Percentiles rank a stretch among this genome's conserved stretches.
These are phyloP conservation scores for Lumnitzera racemosa DNA, from an alignment of 345 rosid genomes.

Conservation along the genomic window DNA sequence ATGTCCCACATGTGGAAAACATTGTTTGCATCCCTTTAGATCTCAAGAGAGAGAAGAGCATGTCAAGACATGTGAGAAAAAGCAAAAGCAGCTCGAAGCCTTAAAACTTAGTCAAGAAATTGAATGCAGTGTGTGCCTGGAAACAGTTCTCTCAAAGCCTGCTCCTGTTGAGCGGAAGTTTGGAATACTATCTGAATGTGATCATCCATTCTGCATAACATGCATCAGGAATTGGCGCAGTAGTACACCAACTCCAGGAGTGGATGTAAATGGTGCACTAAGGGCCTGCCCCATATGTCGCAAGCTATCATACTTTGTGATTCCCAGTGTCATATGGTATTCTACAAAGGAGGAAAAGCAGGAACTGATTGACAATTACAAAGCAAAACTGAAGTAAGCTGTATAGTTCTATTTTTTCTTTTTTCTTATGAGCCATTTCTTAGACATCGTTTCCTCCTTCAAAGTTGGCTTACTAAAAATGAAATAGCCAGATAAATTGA, in stretches of 20 bases:
- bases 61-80: conserved; percentile 56
- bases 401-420: no score
- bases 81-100: conserved; percentile 64
- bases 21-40: conserved; percentile 89
- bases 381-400: conserved; percentile 72
- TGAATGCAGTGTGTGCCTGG: conserved; percentile 71
- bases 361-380: conserved; percentile 72
- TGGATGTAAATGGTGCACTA: conserved; percentile 76
- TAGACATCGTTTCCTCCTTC: no score
- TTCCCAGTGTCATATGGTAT: conserved; percentile 95
- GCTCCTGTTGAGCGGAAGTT: conserved; percentile 67
- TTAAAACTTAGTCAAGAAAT: conserved; percentile 53
- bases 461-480: no score
- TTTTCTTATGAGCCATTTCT: no score
- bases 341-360: conserved; percentile 71
- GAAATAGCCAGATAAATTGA: no score
- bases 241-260: conserved; percentile 73
- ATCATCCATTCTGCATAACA: conserved; percentile 93
- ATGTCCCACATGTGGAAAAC: conserved; percentile 75
- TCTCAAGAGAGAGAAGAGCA: conserved; percentile 80
- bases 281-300: conserved; percentile 96
- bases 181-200: conserved; percentile 88
- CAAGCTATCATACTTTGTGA: conserved; percentile 86
- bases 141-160: conserved; percentile 64
- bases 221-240: conserved; percentile 89